Evolutionary conservation across 257 asterid genomes (phyloP).

Genomic region (Nicotiana undulata): DNA sequence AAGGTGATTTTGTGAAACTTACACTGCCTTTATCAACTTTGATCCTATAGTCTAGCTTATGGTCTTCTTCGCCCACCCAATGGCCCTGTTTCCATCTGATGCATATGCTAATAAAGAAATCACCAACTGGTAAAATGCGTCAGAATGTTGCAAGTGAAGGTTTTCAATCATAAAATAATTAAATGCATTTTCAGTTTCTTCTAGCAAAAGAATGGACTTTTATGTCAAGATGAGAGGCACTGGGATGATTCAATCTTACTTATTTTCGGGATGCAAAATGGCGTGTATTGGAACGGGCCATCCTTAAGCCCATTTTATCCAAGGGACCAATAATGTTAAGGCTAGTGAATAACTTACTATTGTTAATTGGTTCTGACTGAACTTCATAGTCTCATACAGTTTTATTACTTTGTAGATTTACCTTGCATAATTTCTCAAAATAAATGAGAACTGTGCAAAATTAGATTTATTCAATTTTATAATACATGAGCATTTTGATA

Average conservation of each 20-base stretch:
- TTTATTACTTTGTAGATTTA: not conserved
- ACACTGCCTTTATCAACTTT: not conserved
- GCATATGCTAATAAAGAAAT: not conserved
- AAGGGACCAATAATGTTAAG: not conserved
- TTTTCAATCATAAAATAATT: not conserved
- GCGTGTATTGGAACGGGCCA: not conserved
- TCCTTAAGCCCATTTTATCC: not conserved
- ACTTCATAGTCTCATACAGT: not conserved
- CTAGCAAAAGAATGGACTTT: not conserved
- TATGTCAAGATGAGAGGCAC: not conserved
- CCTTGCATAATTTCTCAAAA: not conserved
- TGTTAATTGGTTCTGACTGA: too few species aligned
- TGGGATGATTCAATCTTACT: not conserved
- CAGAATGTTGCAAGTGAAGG: not conserved
- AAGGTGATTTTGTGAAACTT: constrained; percentile 13
- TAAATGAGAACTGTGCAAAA: not conserved
- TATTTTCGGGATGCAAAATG: not conserved
- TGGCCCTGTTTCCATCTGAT: not conserved
- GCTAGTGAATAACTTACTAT: too few species aligned
- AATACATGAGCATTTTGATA: not conserved
- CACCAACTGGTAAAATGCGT: not conserved
- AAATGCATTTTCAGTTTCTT: not conserved
- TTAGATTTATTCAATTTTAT: not conserved
- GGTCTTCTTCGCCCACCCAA: not conserved
- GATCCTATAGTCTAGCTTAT: not conserved